Base-by-base conservation (phyloP, 305 asterid species). In the Fraxinus baroniana region DNA sequence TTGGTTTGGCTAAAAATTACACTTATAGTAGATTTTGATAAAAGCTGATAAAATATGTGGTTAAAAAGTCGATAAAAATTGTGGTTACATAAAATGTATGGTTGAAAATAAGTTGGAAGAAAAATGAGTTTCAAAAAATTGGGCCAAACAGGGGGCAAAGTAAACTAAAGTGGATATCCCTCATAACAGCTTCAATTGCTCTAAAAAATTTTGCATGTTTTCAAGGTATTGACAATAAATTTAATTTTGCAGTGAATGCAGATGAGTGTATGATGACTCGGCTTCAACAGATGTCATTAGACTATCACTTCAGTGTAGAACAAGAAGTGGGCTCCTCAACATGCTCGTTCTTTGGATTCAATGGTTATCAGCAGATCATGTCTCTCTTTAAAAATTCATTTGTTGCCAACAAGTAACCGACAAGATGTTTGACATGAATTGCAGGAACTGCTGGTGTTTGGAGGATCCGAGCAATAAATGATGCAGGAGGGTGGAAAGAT, bases 401-500 rank as follows among this genome's bases (percentile, higher is more conserved):
- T 62, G 49, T 77, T 22, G 84, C 75, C 10, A 71, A 30, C 76
- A 55, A 80, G 41, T 66, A 79, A 74, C 68, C 79, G 49, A 83
- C 77, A 79, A 84, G 52, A 73, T 77, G 85, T 77, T 84, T 80
- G 70, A 77, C 55, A 81, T 87, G 82, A 79, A 88, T 80, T 86
- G 68, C 72, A 93, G 97, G 98, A 71, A 94, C 97, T 74, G 98
- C 97, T 71, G 97, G 97, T 13, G 95, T 93, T 66, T 93, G 98
- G 98, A 82, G 97, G 83, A 86, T 95, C 76, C 81, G 78, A 79
- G 98, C 97, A 55, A 72, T 95, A 36, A 83, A 89, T 82, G 98
- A 95, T 83, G 97, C 98, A 37, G 98, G 98, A n/a, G 98, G 98
- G 55, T 95, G 97, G 98, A 93, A 93, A 86, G 97, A 95, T 77